Evolutionary conservation across 306 rosid genomes (phyloP), one percentile per base, ranked within the genome.

Genomic region (Gastrolobium villosum): DNA sequence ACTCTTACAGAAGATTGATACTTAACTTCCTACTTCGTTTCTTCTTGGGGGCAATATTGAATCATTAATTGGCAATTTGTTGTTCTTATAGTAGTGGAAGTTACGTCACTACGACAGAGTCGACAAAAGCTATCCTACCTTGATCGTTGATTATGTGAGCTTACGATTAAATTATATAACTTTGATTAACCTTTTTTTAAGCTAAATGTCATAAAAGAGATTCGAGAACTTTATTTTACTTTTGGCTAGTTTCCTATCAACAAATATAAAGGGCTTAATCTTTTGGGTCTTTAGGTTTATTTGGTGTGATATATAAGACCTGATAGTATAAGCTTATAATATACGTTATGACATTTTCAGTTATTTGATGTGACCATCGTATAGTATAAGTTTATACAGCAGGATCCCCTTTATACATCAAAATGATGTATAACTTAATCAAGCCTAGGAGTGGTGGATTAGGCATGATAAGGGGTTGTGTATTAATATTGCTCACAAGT

Each of bases 21-120:
- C 79, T 61, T 35, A 13, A 74, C 59, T 74, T 41, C 37, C 71
- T 65, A 4, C 50, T 15, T 61, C 48, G 5, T 44, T 36, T 75
- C 10, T 63, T 45, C 6, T 0, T 20, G 26, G 3, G 14, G 36
- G 44, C 32, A 30, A 43, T 40, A 57, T 73, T 11, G 32, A 57
- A 26, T 9, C 57, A 41, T n/a, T 57, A 28, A 30, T 41, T 73
- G 45, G 1, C 45, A 74, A 45, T 9, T 60, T 32, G 20, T 56
- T 73, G 3, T 31, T 44, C 68, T 28, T 32, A 56, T 55, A 13
- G n/a, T 26, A 3, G 41, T 40, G 77, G 43, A 56, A 56, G 55
- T 30, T 55, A 40, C 31, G 31, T 72, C 66, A 39, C 41, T 52
- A 9, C 6, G 31, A 39, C 63, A 30, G 11, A 30, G 6, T 39